These are phyloP conservation scores for Plantago ovata DNA, from an alignment of 257 asterid genomes.

Conservation along the genomic window DNA sequence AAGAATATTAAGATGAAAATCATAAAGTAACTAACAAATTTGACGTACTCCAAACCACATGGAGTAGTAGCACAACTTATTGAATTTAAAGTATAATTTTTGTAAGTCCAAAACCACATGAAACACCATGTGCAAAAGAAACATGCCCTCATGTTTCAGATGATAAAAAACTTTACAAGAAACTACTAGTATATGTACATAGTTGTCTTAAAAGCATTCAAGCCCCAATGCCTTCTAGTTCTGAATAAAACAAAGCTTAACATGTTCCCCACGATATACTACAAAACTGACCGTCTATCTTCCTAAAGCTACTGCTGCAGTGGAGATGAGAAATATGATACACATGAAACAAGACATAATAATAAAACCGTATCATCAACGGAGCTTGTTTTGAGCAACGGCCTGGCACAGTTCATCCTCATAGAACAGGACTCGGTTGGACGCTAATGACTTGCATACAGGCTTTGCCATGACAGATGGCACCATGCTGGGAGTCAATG, in stretches of 20 bases:
- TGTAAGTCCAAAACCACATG: background rate
- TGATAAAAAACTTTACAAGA: conserved; percentile 4
- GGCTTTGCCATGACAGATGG: conserved; percentile 71
- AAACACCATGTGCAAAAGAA: background rate
- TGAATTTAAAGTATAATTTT: no score
- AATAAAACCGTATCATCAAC: conserved; percentile 36
- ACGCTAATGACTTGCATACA: conserved; percentile 69
- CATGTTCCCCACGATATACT: conserved; percentile 25
- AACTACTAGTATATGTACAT: conserved; percentile 14
- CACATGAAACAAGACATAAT: conserved; percentile 23
- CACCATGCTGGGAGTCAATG: conserved; percentile 55
- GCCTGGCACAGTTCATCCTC: conserved; percentile 98
- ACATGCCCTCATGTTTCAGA: background rate
- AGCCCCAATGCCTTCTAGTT: conserved; percentile 18
- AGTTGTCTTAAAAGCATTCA: conserved; percentile 20
- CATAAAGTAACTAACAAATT: no score
- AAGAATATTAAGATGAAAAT: no score
- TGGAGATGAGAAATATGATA: conserved; percentile 20
- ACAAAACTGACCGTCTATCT: conserved; percentile 29
- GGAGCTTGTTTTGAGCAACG: conserved; percentile 92
- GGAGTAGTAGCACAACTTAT: no score
- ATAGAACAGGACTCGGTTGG: conserved; percentile 75
- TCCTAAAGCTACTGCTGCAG: conserved; percentile 14
- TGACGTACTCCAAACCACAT: no score
- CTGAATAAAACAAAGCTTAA: conserved; percentile 16